Conservation (phyloP, 148 eudicot genomes). For the Dianthus caryophyllus region DNA sequence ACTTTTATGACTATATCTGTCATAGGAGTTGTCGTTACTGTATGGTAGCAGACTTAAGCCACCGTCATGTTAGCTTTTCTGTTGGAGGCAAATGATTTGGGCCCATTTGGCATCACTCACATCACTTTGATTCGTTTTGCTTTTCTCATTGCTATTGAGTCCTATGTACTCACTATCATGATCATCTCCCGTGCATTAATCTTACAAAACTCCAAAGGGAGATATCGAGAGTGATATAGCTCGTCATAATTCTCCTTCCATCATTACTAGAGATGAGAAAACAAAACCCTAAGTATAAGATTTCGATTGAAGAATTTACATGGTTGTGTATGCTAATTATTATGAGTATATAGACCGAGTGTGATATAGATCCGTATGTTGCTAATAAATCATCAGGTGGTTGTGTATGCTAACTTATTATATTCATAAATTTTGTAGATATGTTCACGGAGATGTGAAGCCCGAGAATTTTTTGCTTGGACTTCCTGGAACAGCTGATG, state of each 20-base stretch:
- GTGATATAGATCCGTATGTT: neutral
- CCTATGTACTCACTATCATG: neutral
- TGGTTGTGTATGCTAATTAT: too few relatives aligned
- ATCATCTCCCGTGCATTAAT: neutral
- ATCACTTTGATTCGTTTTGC: neutral
- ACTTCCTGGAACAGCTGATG: slow-evolving; percentile 75
- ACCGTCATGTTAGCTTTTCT: neutral
- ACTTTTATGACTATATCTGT: neutral
- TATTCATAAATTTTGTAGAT: slow-evolving; percentile 33
- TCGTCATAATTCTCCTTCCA: too few relatives aligned
- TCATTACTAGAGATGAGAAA: too few relatives aligned
- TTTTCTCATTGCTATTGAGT: too few relatives aligned
- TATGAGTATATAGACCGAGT: neutral
- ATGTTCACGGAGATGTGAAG: slow-evolving; percentile 95
- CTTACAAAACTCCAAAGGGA: too few relatives aligned
- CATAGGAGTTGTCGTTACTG: neutral
- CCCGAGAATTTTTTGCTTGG: slow-evolving; percentile 98
- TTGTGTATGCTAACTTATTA: neutral
- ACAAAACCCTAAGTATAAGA: too few relatives aligned
- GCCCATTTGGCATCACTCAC: neutral
- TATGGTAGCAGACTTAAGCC: neutral
- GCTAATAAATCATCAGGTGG: neutral
- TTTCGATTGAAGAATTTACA: too few relatives aligned
- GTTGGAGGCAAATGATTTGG: neutral
- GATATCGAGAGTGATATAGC: too few relatives aligned